Percentiles rank a stretch among this genome's conserved stretches.
Conservation (phyloP, 345 rosid species). For the Populus euphratica region DNA sequence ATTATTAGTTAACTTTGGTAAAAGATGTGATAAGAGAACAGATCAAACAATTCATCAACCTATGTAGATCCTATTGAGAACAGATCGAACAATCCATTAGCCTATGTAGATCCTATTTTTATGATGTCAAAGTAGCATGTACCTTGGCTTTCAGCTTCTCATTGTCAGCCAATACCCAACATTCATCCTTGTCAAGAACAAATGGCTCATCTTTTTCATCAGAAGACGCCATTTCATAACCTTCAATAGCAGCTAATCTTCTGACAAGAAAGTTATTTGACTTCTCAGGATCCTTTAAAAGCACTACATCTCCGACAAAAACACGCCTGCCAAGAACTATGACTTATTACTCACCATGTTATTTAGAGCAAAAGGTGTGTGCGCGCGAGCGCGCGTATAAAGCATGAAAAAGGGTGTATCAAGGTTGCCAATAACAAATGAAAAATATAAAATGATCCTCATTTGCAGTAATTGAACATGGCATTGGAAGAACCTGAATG, state of each 20-base stretch:
- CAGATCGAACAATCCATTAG: neutral
- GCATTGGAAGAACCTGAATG: neutral
- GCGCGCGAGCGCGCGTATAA: too few species aligned
- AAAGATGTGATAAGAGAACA: neutral
- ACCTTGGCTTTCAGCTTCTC: slow-evolving; percentile 78
- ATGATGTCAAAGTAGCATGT: slow-evolving; percentile 9
- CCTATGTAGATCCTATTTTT: neutral
- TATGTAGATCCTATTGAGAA: neutral
- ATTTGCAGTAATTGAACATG: neutral
- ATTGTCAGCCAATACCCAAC: slow-evolving; percentile 92
- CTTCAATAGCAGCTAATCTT: slow-evolving; percentile 82
- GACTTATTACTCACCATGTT: slow-evolving; percentile 4
- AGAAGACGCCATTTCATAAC: slow-evolving; percentile 80
- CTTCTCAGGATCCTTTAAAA: slow-evolving; percentile 73
- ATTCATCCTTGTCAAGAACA: slow-evolving; percentile 67
- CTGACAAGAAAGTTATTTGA: slow-evolving; percentile 59
- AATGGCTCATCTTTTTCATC: slow-evolving; percentile 80
- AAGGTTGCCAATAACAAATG: neutral
- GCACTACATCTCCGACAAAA: slow-evolving; percentile 89
- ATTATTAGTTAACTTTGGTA: neutral
- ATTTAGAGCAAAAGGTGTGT: neutral
- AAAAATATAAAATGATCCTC: neutral
- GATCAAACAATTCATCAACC: neutral
- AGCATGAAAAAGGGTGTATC: too few species aligned
- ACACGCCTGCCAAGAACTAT: slow-evolving; percentile 43